Base-by-base conservation (phyloP, 495 filamentous ascomycete genomes). In the Penicillium lividum region DNA sequence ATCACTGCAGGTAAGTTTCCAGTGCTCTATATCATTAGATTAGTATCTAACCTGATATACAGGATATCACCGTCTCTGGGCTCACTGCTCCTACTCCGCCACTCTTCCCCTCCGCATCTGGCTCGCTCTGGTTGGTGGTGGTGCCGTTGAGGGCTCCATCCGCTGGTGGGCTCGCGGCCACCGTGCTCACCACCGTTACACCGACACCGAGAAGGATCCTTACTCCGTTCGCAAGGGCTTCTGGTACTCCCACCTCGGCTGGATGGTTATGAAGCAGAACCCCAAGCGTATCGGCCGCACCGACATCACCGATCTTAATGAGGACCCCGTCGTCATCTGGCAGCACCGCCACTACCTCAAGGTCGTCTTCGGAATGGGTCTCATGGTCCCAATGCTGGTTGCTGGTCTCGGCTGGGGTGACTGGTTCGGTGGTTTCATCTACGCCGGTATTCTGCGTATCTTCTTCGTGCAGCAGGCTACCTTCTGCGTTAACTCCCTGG, bases 391-490 rank as follows among this genome's bases (percentile, higher is more conserved):
- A 16, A 90, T 86, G 64, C 64, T 93, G 22, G 84, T 97, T 54
- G 87, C 89, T 67, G 94, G 94, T 68, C 78, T 97, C 42, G 84
- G 85, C 68, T 98, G 92, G 92, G 84, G 84, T 75, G 94, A 98
- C 73, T 97, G 84, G 84, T 68, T 83, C 56, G 94, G 94, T 62
- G 94, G 94, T 44, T 96, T 91, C 75, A 83, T 98, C 76, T 98
- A 98, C 66, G 92, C 84, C 55, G 94, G 94, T 67, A 95, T 98
- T 70, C 87, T 97, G 62, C 85, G 94, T 67, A 92, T 97, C 74
- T 97, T 95, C 85, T 91, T 98, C 81, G 92, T 98, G 63, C 94
- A 98, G 80, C 94, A 98, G 76, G 94, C 94, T 58, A 98, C 94
- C 63, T 98, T 98, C 87, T 98, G 94, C 65, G 93, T 98, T 83